Evolutionary conservation across 768 basidiomycete species (phyloP), one percentile per base, ranked within the genome.

Genomic region (Lentinula raphanica): DNA sequence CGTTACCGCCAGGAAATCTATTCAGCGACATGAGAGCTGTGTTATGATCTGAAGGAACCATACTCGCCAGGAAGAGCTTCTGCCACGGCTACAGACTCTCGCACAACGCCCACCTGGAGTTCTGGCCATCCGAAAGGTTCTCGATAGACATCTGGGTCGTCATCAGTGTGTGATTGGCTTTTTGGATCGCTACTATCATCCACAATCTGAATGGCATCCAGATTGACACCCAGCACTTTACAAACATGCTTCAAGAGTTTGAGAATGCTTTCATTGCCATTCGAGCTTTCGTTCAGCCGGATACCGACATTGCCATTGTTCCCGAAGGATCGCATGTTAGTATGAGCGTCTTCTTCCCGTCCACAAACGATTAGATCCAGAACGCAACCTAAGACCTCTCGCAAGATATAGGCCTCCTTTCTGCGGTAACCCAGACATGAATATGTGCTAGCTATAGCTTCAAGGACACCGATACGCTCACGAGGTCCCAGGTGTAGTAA

Each of bases 71-170:
- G 94, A 23, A 99, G 74, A 13, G 92, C 85, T 70, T 98, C 93
- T 1, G 93, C 91, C 2, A 98, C 86, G 0, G 90, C 87, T 21
- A 98, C 86, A 0, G 94, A 92, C 68, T 98, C 97, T 36, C 93
- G 83, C 21, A 98, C 79, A n/a, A 95, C 85, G 23, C 93, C 94
- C 17, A 98, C 83, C 74, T 97, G 96, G 39, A 99, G 75, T 68
- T 94, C 92, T 2, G 94, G 88, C 96, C 96, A 98, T 3, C 97
- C 97, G 67, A 86, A 91, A 4, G 80, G 71, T 61, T 85, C 83
- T 25, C 71, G 74, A 29, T 73, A 68, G 19, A 73, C 71, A 32
- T 74, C 73, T 8, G 74, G 59, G 0, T 73, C 71, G 54, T 80
- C 79, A 48, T 78, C 76, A 56, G 79, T 79, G 29, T 69, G 70